phyloP scores from a whole-genome alignment of 2,329 filamentous ascomycete species.

The Talaromyces sp. region DNA sequence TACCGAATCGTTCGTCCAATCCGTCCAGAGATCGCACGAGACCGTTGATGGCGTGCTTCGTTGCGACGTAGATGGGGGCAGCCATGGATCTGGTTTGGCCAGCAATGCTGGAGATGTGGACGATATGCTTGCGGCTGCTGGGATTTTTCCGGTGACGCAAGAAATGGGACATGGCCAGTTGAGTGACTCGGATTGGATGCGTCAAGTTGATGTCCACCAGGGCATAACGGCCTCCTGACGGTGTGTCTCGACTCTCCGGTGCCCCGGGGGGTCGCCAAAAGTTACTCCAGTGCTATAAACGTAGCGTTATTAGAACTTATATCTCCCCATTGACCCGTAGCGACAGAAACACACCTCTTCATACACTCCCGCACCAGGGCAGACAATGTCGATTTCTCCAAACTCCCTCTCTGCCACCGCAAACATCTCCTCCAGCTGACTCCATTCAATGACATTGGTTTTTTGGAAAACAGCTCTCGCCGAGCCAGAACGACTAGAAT shows the following conservation, averaged over 20 bases:
- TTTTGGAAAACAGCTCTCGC: constrained; percentile 39
- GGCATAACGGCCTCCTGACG: constrained; percentile 37
- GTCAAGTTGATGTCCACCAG: constrained; percentile 48
- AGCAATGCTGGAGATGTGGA: constrained; percentile 47
- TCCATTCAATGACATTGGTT: constrained; percentile 48
- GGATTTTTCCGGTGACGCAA: constrained; percentile 25
- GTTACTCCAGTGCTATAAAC: constrained; percentile 40
- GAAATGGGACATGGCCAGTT: constrained; percentile 48
- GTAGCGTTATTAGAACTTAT: not conserved
- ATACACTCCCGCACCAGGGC: constrained; percentile 43
- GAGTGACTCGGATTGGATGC: constrained; percentile 49
- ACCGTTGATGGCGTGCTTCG: constrained; percentile 46
- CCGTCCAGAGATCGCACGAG: constrained; percentile 46
- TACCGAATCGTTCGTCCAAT: constrained; percentile 46
- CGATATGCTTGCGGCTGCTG: constrained; percentile 35
- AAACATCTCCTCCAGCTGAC: constrained; percentile 46
- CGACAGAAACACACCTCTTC: constrained; percentile 31
- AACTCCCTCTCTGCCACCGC: constrained; percentile 45
- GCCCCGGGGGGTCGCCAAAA: constrained; percentile 48
- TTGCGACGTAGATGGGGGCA: constrained; percentile 44
- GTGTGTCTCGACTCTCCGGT: constrained; percentile 37
- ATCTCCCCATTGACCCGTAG: not conserved
- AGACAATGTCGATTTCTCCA: constrained; percentile 43
- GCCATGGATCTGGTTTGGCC: constrained; percentile 35
- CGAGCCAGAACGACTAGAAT: constrained; percentile 20